Percentiles rank a stretch among this genome's conserved stretches.
These are phyloP conservation scores for Pisolithus tinctorius DNA, from an alignment of 768 basidiomycete genomes.

Conservation along the genomic window DNA sequence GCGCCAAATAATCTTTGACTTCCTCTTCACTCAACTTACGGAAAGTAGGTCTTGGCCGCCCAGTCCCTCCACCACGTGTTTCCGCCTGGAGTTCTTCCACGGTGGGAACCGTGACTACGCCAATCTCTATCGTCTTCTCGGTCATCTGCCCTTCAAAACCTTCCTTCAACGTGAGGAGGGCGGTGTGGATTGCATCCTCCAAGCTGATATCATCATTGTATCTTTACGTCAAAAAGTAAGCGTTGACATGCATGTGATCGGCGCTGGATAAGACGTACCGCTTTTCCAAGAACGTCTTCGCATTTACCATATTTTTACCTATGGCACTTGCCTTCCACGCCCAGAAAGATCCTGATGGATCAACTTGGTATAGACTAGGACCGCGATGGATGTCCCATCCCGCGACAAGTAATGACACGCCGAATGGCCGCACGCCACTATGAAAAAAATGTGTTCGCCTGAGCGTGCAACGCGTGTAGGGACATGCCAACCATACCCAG, in stretches of 20 bases:
- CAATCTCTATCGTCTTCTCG: slow-evolving; percentile 99
- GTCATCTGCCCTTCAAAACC: slow-evolving; percentile 99
- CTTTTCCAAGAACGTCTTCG: slow-evolving; percentile 99
- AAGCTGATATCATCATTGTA: slow-evolving; percentile 99
- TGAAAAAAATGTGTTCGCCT: slow-evolving; percentile 29
- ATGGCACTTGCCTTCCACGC: slow-evolving; percentile 99
- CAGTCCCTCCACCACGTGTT: slow-evolving; percentile 61
- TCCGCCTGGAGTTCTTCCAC: slow-evolving; percentile 49
- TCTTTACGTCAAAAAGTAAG: slow-evolving; percentile 38
- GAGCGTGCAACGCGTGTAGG: slow-evolving; percentile 18
- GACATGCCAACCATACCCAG: slow-evolving; percentile 58
- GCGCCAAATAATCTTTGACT: slow-evolving; percentile 89
- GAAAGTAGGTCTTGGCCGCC: slow-evolving; percentile 80
- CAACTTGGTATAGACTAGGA: slow-evolving; percentile 96
- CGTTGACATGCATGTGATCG: slow-evolving; percentile 13
- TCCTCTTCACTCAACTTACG: slow-evolving; percentile 95
- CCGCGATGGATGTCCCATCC: slow-evolving; percentile 96
- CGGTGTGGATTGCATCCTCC: slow-evolving; percentile 98
- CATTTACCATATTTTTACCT: slow-evolving; percentile 99
- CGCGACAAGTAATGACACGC: slow-evolving; percentile 93
- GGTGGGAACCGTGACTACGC: slow-evolving; percentile 88
- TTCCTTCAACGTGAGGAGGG: slow-evolving; percentile 94
- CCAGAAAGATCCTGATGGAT: slow-evolving; percentile 99
- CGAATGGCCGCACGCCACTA: slow-evolving; percentile 98
- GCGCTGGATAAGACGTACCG: slow-evolving; percentile 50